Base-by-base conservation (phyloP, 2,329 filamentous ascomycete species). In the Phaeosphaeria sp. region DNA sequence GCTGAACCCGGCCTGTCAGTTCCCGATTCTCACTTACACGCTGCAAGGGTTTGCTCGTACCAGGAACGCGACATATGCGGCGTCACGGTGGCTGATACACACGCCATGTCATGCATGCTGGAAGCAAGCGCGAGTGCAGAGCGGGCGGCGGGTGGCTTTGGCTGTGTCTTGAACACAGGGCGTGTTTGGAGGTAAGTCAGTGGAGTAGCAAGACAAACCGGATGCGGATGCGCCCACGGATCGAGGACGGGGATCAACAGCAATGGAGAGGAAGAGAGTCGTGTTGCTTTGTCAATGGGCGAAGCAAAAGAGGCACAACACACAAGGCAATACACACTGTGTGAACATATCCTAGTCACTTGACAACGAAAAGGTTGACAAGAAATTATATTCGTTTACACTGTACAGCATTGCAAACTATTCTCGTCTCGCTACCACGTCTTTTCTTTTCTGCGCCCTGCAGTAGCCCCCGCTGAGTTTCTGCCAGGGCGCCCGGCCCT, bases 381-480 rank as follows among this genome's bases (percentile, higher is more conserved):
- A 11, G 30, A 36, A 11, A 11, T 7, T 6, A 3, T 54, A 36
- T 36, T 36, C 30, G 30, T 36, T 6, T 36, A 15, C 13, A 11
- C 6, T 7, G 30, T 11, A 11, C 11, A 36, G 30, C 3, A 15
- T 11, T 15, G 30, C 30, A 36, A 3, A 36, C 30, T 42, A 18
- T 63, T 60, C 50, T 65, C 61, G 58, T 65, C 49, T 59, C 56
- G 61, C 65, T 50, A 57, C 62, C 56, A 49, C 58, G 49, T 36
- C 53, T 55, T 47, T 41, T 43, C 30, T 58, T 52, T 56, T 52
- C 59, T 66, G 63, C 61, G 54, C 60, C 42, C 33, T 46, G 30
- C 30, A 36, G 30, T 36, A 36, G 30, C 3, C 7, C 30, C 30
- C 30, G 30, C 11, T 11, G 11, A 11, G 25, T 11, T 30, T 6